Conservation (phyloP, 1,139 yeast genomes). For the Tardiomyces depauwii region DNA sequence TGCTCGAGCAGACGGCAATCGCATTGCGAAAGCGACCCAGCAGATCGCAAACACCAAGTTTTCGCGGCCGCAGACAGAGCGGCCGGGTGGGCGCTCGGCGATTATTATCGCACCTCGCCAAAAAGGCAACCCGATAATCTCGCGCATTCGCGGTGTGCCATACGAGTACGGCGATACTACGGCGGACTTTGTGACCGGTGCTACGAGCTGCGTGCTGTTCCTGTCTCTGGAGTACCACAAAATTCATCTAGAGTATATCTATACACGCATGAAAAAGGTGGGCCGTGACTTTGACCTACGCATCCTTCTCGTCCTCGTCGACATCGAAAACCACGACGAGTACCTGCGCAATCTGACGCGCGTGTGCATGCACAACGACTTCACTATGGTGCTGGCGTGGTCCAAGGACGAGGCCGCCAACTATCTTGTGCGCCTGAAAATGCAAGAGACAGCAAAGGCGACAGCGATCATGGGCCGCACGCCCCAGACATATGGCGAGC, state of each 20-base stretch:
- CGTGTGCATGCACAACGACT: constrained; percentile 57
- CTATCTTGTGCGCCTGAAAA: constrained; percentile 37
- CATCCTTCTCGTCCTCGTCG: constrained; percentile 63
- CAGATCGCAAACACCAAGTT: too few species aligned
- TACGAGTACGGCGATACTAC: constrained; percentile 34
- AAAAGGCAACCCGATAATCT: constrained; percentile 48
- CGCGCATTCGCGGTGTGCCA: constrained; percentile 36
- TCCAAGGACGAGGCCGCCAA: constrained; percentile 78
- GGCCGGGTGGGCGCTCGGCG: neutral
- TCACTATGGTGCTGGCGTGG: constrained; percentile 70
- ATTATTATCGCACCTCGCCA: constrained; percentile 26
- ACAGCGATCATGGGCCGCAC: constrained; percentile 34
- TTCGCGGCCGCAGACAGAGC: too few species aligned
- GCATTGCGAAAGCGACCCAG: too few species aligned
- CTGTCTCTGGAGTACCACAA: constrained; percentile 71
- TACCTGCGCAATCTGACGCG: constrained; percentile 58
- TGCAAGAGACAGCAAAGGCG: constrained; percentile 23
- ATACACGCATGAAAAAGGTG: constrained; percentile 52
- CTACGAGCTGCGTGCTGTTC: constrained; percentile 57
- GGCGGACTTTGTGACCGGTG: constrained; percentile 55
- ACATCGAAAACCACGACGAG: constrained; percentile 64
- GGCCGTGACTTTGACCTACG: constrained; percentile 41
- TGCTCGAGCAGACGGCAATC: too few species aligned
- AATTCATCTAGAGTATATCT: constrained; percentile 78
- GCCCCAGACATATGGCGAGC: constrained; percentile 38